phyloP scores from a whole-genome alignment of 768 basidiomycete species.

The Auriscalpium vulgare region DNA sequence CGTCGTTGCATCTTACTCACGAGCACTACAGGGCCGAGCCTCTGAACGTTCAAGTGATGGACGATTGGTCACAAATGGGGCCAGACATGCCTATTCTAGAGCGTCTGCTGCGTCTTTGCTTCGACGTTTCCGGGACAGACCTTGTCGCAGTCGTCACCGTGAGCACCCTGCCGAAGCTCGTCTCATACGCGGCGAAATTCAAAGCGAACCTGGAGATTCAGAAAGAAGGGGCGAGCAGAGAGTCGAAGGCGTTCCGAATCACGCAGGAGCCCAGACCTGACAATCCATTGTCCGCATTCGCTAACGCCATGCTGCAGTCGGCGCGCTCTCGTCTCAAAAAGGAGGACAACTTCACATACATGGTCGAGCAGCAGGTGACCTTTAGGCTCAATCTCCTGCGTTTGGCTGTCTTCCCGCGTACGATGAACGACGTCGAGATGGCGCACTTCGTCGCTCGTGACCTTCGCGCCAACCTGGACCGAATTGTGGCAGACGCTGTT shows the following conservation, averaged over 20 bases:
- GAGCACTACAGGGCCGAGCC: conserved; percentile 58
- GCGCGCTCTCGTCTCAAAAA: conserved; percentile 65
- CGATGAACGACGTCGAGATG: conserved; percentile 69
- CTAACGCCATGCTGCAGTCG: conserved; percentile 73
- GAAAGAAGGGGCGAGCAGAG: conserved; percentile 65
- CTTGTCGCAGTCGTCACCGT: conserved; percentile 63
- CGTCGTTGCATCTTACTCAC: not conserved
- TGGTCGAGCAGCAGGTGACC: conserved; percentile 67
- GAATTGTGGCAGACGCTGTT: conserved; percentile 42
- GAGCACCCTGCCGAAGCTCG: conserved; percentile 68
- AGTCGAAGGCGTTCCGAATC: conserved; percentile 72
- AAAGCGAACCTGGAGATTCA: conserved; percentile 65
- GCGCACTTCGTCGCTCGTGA: conserved; percentile 66
- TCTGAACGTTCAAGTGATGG: conserved; percentile 60
- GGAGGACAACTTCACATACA: conserved; percentile 48
- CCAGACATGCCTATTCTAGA: conserved; percentile 32
- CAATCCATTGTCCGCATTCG: conserved; percentile 79
- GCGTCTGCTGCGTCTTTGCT: conserved; percentile 62
- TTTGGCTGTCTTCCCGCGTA: conserved; percentile 70
- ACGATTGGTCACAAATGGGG: conserved; percentile 68
- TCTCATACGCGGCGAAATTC: conserved; percentile 70
- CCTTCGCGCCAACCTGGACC: conserved; percentile 63
- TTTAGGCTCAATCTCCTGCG: conserved; percentile 58
- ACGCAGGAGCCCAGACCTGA: conserved; percentile 66
- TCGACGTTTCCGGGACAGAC: conserved; percentile 63